These are phyloP conservation scores for Beauveria scarabaeidicola DNA, from an alignment of 2,329 filamentous ascomycete genomes.

Conservation along the genomic window DNA sequence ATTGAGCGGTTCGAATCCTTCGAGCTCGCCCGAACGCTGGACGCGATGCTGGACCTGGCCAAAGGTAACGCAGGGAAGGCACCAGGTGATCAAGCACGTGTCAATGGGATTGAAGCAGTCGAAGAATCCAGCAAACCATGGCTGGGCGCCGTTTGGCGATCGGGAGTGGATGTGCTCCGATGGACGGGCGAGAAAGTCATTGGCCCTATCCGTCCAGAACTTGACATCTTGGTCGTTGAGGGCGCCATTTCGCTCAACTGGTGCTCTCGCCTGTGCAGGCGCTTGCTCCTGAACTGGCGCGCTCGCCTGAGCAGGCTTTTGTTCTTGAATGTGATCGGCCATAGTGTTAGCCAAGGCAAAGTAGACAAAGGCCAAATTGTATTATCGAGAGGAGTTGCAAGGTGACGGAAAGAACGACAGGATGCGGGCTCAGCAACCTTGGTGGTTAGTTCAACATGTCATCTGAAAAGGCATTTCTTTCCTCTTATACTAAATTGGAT, in stretches of 20 bases:
- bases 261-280: background rate
- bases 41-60: conserved; percentile 40
- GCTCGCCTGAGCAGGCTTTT: background rate
- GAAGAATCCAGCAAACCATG: conserved; percentile 34
- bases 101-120: conserved; percentile 36
- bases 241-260: conserved; percentile 19
- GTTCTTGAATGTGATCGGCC: background rate
- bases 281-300: background rate
- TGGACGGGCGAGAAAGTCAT: conserved; percentile 33
- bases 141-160: conserved; percentile 28
- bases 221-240: conserved; percentile 35
- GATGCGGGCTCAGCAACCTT: background rate
- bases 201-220: conserved; percentile 36
- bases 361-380: background rate
- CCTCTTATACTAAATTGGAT: background rate
- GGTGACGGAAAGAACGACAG: background rate
- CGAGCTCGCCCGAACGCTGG: conserved; percentile 29
- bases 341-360: background rate
- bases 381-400: background rate
- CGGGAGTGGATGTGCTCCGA: conserved; percentile 34
- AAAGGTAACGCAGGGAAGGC: conserved; percentile 39
- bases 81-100: conserved; percentile 37
- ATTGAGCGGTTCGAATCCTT: conserved; percentile 39
- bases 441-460: background rate
- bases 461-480: background rate